Base-by-base conservation (phyloP, 2,329 filamentous ascomycete genomes). In the Cercospora sp. region DNA sequence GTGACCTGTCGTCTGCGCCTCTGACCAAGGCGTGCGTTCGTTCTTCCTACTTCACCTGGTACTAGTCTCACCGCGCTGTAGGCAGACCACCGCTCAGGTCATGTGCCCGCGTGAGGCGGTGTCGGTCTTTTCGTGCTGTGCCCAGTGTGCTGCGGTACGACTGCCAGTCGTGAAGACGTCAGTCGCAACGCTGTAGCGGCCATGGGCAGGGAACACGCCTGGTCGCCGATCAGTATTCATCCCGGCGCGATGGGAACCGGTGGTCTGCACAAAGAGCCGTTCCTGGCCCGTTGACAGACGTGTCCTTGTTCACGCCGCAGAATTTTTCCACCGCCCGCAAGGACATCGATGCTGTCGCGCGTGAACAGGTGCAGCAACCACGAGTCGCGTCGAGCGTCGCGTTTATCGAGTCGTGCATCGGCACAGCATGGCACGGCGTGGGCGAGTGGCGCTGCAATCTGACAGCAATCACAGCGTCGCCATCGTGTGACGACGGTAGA, bases 1-100 rank as follows among this genome's bases (percentile, higher is more conserved):
- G 2, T 36, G 42, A 26, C 60, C 60, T 53, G 42, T 63, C 61
- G 45, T 40, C 31, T 55, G 61, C 61, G 45, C 61, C 61, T 55
- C 61, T 40, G n/a, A 61, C 33, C 59, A n/a, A 5, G 40, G 23
- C 42, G 26, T 63, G 60, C 60, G 18, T 63, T 13, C 18, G 12
- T 12, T 61, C 26, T 23, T 31, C 60, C 40, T 30, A 8, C 33
- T 23, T n/a, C 33, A 42, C 18, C 26, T 58, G 53, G 53, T 30
- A 33, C 57, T 36, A 42, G 40, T 33, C 59, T 61, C 33, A 40
- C 59, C 20, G 33, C 40, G 59, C 59, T 42, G 59, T 16, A 61
- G n/a, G 59, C 59, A 61, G 59, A 5, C 26, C 59, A 28, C 20
- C 36, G 12, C 1, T 3, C 36, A 16, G 36, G 36, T 42, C 36